These are phyloP conservation scores for Coemansia sp. DNA, from an alignment of 192 early-diverging fungal species.

Conservation along the genomic window DNA sequence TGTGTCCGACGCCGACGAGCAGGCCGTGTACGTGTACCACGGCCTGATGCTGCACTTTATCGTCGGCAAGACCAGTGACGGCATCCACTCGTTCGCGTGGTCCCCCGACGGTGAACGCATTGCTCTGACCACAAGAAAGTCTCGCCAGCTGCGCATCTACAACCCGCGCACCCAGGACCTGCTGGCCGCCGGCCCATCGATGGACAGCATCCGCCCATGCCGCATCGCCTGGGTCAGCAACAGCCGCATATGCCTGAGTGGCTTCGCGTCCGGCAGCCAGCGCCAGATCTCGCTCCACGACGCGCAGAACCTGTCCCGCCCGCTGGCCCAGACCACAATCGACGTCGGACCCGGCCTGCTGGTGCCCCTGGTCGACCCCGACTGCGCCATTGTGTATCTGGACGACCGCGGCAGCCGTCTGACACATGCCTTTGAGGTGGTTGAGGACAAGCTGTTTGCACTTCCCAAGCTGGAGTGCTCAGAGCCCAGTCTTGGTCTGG, in stretches of 20 bases:
- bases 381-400: conserved; percentile 69
- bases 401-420: conserved; percentile 78
- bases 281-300: conserved; percentile 68
- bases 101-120: conserved; percentile 67
- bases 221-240: conserved; percentile 71
- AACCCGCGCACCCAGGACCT: conserved; percentile 62
- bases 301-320: conserved; percentile 41
- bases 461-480: conserved; percentile 66
- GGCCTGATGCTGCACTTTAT: conserved; percentile 35
- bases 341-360: conserved; percentile 80
- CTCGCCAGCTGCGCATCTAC: conserved; percentile 67
- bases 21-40: conserved; percentile 41
- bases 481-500: conserved; percentile 68
- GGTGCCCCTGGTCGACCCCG: conserved; percentile 67
- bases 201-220: conserved; percentile 67
- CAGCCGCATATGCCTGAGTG: conserved; percentile 60
- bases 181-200: conserved; percentile 61
- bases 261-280: conserved; percentile 74
- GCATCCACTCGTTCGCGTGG: conserved; percentile 58
- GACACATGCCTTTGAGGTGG: conserved; percentile 73
- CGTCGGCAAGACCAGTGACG: conserved; percentile 32
- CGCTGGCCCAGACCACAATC: conserved; percentile 55
- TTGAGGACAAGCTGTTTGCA: conserved; percentile 43
- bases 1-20: conserved; percentile 26
- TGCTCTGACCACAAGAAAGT: conserved; percentile 65